Conservation (phyloP, 1,284 basidiomycete genomes). For the Spongispora temasekensis region DNA sequence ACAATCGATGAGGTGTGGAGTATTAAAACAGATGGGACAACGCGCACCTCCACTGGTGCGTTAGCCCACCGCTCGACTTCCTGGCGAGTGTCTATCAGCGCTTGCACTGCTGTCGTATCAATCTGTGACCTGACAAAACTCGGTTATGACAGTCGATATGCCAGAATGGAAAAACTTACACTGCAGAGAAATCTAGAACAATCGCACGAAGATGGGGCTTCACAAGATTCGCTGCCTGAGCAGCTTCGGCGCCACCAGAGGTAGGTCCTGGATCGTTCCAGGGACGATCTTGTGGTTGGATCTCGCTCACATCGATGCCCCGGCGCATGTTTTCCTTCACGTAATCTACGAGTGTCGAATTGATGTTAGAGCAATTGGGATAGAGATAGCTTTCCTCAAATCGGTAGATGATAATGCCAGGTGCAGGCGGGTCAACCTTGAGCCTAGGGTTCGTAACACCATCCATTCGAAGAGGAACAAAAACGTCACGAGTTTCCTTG, state of each 20-base stretch:
- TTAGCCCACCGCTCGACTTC: constrained; percentile 90
- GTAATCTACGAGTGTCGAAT: constrained; percentile 77
- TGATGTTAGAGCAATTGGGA: constrained; percentile 85
- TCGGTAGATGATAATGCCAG: constrained; percentile 91
- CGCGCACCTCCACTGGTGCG: constrained; percentile 70
- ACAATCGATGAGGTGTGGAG: too few relatives aligned
- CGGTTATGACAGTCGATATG: constrained; percentile 3
- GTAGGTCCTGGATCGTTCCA: constrained; percentile 94
- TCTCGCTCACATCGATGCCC: constrained; percentile 68
- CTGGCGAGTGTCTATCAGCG: constrained; percentile 84
- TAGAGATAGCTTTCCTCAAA: constrained; percentile 94
- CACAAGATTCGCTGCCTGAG: constrained; percentile 53
- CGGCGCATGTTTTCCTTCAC: constrained; percentile 80
- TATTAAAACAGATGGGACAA: background rate
- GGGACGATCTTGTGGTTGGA: constrained; percentile 74
- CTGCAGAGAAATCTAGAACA: constrained; percentile 88
- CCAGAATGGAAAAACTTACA: constrained; percentile 53
- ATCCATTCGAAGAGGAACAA: constrained; percentile 71
- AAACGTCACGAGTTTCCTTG: constrained; percentile 68
- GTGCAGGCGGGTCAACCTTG: constrained; percentile 78
- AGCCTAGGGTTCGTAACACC: constrained; percentile 72
- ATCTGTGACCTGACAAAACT: constrained; percentile 59
- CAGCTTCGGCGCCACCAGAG: constrained; percentile 47
- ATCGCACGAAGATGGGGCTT: constrained; percentile 81
- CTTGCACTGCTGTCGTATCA: constrained; percentile 89